These are phyloP conservation scores for Grosmannia huntii DNA, from an alignment of 2,329 filamentous ascomycete species.

Conservation along the genomic window DNA sequence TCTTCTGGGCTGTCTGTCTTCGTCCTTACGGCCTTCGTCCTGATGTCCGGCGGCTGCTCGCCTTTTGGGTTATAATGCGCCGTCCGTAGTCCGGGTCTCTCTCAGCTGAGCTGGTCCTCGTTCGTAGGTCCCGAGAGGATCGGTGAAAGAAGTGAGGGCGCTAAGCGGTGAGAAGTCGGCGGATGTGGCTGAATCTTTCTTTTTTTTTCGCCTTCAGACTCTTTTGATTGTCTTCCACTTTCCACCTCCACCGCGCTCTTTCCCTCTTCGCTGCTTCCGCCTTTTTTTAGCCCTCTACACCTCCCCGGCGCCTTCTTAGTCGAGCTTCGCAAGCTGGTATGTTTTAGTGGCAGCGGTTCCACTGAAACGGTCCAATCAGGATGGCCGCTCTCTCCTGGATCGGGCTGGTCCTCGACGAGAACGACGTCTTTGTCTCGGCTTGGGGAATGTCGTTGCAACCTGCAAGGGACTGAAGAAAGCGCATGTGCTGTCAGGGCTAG, in stretches of 20 bases:
- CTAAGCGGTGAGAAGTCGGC: neutral
- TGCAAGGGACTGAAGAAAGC: neutral
- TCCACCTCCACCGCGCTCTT: neutral
- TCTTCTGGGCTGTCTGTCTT: neutral
- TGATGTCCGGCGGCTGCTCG: neutral
- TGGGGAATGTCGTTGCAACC: neutral
- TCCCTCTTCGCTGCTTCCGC: neutral
- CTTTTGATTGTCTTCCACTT: neutral
- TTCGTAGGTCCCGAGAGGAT: neutral
- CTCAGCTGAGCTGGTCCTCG: neutral
- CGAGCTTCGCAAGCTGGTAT: neutral
- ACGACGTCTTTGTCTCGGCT: neutral
- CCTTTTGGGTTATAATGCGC: neutral
- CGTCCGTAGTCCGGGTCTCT: neutral
- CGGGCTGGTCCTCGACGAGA: neutral
- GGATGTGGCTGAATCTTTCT: neutral
- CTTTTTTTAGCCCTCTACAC: neutral
- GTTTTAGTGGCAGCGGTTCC: neutral
- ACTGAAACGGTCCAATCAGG: neutral
- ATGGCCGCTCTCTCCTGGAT: neutral
- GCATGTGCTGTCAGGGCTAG: neutral
- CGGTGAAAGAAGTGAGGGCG: neutral
- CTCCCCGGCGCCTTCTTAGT: neutral
- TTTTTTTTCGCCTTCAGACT: neutral
- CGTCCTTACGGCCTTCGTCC: neutral